Conservation (phyloP, 495 filamentous ascomycete genomes). For the Penicillium silybi region DNA sequence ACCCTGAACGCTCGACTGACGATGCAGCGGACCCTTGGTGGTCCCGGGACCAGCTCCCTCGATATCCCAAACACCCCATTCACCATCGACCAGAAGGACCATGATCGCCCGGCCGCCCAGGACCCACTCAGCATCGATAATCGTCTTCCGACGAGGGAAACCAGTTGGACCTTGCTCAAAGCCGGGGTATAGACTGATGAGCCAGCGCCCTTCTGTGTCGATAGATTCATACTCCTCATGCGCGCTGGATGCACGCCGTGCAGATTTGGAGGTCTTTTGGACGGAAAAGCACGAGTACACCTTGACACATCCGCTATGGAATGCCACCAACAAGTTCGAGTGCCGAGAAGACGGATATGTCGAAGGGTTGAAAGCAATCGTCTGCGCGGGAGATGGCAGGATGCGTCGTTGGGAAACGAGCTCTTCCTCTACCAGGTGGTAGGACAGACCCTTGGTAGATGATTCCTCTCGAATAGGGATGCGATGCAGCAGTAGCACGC, state of each 20-base stretch:
- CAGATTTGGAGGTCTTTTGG: constrained; percentile 22
- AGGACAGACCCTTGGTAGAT: constrained; percentile 14
- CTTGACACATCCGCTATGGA: constrained; percentile 64
- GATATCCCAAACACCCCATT: constrained; percentile 94
- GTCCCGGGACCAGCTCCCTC: constrained; percentile 59
- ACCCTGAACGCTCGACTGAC: constrained; percentile 52
- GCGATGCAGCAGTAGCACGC: constrained; percentile 54
- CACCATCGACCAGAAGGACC: constrained; percentile 73
- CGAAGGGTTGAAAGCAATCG: constrained; percentile 70
- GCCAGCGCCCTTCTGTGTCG: constrained; percentile 51
- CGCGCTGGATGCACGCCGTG: constrained; percentile 22
- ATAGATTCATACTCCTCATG: constrained; percentile 31
- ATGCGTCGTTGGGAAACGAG: constrained; percentile 59
- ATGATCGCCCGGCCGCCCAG: constrained; percentile 73
- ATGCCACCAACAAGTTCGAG: constrained; percentile 61
- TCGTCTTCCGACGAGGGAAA: constrained; percentile 59
- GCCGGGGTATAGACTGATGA: constrained; percentile 65
- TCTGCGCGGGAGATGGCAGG: constrained; percentile 60
- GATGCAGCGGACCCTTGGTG: constrained; percentile 51
- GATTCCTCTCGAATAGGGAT: constrained; percentile 41
- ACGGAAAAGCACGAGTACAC: constrained; percentile 53
- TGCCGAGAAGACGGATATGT: constrained; percentile 54
- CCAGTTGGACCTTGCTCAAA: constrained; percentile 47
- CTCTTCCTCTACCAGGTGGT: constrained; percentile 37
- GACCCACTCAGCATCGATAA: constrained; percentile 82